A percentile compares a stretch with the other conserved stretches of the same genome.
These are phyloP conservation scores for Pythium apleroticum DNA, from an alignment of 352 stramenopile species.

Conservation along the genomic window DNA sequence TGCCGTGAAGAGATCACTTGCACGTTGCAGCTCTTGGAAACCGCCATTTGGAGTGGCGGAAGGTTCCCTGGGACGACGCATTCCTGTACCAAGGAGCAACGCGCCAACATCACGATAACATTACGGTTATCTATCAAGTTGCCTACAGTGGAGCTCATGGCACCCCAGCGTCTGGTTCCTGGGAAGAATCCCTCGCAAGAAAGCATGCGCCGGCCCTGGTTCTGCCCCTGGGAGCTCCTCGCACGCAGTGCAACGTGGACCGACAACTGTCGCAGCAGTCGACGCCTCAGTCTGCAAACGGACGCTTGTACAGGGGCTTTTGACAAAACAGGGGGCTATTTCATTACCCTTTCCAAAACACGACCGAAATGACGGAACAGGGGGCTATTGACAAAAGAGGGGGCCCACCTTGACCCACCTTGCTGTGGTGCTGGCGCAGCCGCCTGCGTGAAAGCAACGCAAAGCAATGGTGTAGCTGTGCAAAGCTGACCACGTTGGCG, in stretches of 20 bases:
- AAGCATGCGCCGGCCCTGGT: background rate
- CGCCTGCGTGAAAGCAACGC: no score
- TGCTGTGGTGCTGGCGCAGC: no score
- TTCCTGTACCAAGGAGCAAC: background rate
- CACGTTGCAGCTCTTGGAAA: background rate
- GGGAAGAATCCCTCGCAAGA: background rate
- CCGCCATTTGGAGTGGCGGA: slow-evolving; percentile 17
- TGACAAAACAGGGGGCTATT: no score
- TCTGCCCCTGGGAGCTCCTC: background rate
- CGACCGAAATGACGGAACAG: no score
- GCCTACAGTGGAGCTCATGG: background rate
- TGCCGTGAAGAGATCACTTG: background rate
- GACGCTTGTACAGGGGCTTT: no score
- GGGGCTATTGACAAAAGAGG: no score
- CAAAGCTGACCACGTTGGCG: no score
- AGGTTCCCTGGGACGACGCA: slow-evolving; percentile 3
- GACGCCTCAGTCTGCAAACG: background rate
- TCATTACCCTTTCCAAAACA: no score
- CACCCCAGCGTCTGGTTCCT: slow-evolving; percentile 3
- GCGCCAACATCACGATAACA: background rate
- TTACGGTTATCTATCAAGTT: background rate
- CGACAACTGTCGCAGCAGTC: background rate
- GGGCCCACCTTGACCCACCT: no score
- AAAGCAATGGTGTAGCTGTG: no score
- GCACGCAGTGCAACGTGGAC: slow-evolving; percentile 1